Percentiles rank a stretch among this genome's conserved stretches.
Evolutionary conservation across 805 yeast species (phyloP).

Genomic region (Saccharomycopsis fermentans): DNA sequence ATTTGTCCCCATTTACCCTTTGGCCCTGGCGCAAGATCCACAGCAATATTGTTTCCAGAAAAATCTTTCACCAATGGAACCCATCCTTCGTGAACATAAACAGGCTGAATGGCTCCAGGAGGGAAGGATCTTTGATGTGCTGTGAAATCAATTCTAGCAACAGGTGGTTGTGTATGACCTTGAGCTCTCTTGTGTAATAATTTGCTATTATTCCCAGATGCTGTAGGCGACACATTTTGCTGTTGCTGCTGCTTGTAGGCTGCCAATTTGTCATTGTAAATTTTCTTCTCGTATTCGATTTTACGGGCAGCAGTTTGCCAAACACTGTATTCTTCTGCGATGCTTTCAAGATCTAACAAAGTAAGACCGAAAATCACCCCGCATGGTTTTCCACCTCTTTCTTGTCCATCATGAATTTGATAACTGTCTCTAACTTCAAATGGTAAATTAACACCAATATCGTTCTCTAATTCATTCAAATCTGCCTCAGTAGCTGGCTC

Average conservation of each 20-base stretch:
- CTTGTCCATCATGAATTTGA: slow-evolving; percentile 86
- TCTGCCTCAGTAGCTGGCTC: slow-evolving; percentile 77
- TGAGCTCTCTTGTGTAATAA: slow-evolving; percentile 7
- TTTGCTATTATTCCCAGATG: slow-evolving; percentile 21
- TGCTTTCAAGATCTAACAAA: slow-evolving; percentile 69
- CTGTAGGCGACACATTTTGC: slow-evolving; percentile 19
- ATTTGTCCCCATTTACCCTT: slow-evolving; percentile 84
- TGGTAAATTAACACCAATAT: slow-evolving; percentile 66
- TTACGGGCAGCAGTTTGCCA: slow-evolving; percentile 71
- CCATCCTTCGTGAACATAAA: slow-evolving; percentile 86
- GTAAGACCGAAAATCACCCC: slow-evolving; percentile 78
- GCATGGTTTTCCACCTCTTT: slow-evolving; percentile 44
- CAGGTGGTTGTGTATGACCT: slow-evolving; percentile 13
- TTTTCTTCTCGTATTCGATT: slow-evolving; percentile 23
- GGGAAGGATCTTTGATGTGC: slow-evolving; percentile 59
- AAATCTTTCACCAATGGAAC: slow-evolving; percentile 83
- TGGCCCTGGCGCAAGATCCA: slow-evolving; percentile 79
- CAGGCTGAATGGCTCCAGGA: slow-evolving; percentile 57
- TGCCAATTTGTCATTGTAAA: slow-evolving; percentile 15
- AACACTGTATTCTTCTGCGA: slow-evolving; percentile 68
- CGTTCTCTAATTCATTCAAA: slow-evolving; percentile 73
- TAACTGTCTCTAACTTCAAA: slow-evolving; percentile 72
- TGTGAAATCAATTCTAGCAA: slow-evolving; percentile 24
- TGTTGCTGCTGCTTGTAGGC: slow-evolving; percentile 19
- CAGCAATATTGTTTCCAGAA: slow-evolving; percentile 84